These are phyloP conservation scores for Penicillium griseofulvum DNA, from an alignment of 2,329 filamentous ascomycete genomes.

Conservation along the genomic window DNA sequence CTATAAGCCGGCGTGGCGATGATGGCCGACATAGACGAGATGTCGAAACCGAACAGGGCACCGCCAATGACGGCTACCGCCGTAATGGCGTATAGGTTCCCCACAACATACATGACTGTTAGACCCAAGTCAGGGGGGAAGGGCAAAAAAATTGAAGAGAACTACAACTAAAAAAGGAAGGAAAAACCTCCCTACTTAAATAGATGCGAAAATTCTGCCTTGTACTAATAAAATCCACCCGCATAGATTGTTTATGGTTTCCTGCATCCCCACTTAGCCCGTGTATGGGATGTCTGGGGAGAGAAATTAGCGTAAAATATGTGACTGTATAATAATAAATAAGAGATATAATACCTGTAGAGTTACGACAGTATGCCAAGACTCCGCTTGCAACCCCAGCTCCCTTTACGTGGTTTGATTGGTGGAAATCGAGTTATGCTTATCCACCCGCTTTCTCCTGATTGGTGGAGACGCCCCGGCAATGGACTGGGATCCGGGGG, in stretches of 20 bases:
- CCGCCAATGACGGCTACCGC: slow-evolving; percentile 49
- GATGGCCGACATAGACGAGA: slow-evolving; percentile 38
- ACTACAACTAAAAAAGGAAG: background rate
- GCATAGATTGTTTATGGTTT: background rate
- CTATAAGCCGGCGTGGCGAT: slow-evolving; percentile 53
- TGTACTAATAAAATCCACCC: slow-evolving; percentile 1
- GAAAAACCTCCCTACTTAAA: background rate
- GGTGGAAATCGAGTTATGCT: background rate
- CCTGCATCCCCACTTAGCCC: slow-evolving; percentile 1
- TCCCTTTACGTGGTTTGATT: background rate
- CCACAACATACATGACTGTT: slow-evolving; percentile 36
- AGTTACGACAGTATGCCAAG: slow-evolving; percentile 17
- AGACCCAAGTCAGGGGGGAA: background rate
- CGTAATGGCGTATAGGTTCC: slow-evolving; percentile 59
- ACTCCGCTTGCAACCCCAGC: slow-evolving; percentile 15
- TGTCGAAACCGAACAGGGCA: slow-evolving; percentile 36
- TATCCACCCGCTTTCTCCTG: background rate
- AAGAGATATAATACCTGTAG: slow-evolving; percentile 7
- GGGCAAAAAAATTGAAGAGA: background rate
- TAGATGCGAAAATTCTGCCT: slow-evolving; percentile 6
- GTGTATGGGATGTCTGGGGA: slow-evolving; percentile 2
- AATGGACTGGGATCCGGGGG: slow-evolving; percentile 19
- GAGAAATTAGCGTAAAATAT: slow-evolving; percentile 5
- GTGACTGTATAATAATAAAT: background rate
- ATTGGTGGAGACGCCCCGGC: slow-evolving; percentile 11